Evolutionary conservation across 2,329 filamentous ascomycete species (phyloP).

Genomic region (Penicillium griseofulvum): DNA sequence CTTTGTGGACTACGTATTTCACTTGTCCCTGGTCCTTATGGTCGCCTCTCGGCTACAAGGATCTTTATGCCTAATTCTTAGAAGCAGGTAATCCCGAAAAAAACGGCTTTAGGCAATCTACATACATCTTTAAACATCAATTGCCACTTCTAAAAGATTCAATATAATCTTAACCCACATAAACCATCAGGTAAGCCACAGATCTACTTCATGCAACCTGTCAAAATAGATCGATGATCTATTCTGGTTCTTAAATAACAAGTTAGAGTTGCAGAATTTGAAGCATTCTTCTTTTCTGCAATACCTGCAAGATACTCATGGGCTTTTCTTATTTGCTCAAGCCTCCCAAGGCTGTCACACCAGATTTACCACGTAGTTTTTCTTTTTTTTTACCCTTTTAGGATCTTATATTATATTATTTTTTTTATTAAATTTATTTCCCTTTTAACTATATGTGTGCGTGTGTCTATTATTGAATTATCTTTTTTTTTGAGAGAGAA

Average conservation of each 20-base stretch:
- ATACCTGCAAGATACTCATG: constrained; percentile 20
- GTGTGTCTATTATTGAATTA: neutral
- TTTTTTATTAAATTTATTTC: constrained; percentile 3
- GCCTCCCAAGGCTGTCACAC: constrained; percentile 13
- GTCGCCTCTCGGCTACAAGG: constrained; percentile 10
- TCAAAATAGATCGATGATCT: constrained; percentile 1
- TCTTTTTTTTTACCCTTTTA: constrained; percentile 14
- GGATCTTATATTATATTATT: neutral
- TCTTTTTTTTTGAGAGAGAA: neutral
- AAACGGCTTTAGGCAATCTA: neutral
- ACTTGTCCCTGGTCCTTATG: constrained; percentile 29
- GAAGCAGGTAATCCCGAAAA: too few species aligned
- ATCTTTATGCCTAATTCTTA: neutral
- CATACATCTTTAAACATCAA: neutral
- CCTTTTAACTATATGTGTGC: constrained; percentile 1
- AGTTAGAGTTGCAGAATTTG: constrained; percentile 17
- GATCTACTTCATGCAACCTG: neutral
- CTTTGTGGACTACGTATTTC: constrained; percentile 22
- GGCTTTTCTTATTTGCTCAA: constrained; percentile 8
- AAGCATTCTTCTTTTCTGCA: constrained; percentile 10
- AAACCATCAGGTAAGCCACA: constrained; percentile 15
- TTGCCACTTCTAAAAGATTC: neutral
- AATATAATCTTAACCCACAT: neutral
- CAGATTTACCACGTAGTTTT: constrained; percentile 21
- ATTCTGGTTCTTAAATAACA: neutral